Evolutionary conservation across 495 filamentous ascomycete genomes (phyloP), one percentile per base, ranked within the genome.

Genomic region (Penicillium macrosclerotiorum): DNA sequence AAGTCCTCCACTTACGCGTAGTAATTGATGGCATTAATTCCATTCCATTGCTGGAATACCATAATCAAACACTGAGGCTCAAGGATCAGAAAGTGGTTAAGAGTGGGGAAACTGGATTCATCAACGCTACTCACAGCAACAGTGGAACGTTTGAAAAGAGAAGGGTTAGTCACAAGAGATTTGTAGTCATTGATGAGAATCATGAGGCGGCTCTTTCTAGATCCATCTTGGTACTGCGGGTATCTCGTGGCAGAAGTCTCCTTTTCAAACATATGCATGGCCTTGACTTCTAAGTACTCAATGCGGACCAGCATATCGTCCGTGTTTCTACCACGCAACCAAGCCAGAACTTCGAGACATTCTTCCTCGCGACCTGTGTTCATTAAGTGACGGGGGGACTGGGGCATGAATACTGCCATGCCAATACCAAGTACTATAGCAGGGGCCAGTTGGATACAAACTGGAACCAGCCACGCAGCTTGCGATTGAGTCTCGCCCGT

Each of bases 331-430:
- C 24, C 29, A 7, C 43, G 43, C n/a, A 46, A 25, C 33, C 17
- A 27, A 12, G 43, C 23, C 8, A 46, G 22, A 4, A 46, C 43
- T 12, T 42, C 9, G 29, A 78, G 79, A 1, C 83, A 83, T 63
- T 89, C 83, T 1, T 70, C 72, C 56, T 87, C 82, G 29, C 83
- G 84, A 30, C 72, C 66, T 49, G 83, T 82, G 50, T 88, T 80
- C 38, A 87, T 73, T 2, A 92, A 70, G 77, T 86, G 88, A 57
- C 88, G 80, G 0, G 88, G 88, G 1, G 84, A 89, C 67, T 88
- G 88, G 3, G 88, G 88, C 86, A 93, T 79, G 63, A 89, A 89
- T 33, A 86, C 55, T 37, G 68, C 52, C 56, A 73, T 66, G 4
- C 73, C 73, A 18, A 54, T 41, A 3, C 56, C 63, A n/a, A 78